A percentile compares a stretch with the other conserved stretches of the same genome.
These are phyloP conservation scores for Corymbia calophylla DNA, from an alignment of 441 rosid genomes.

Conservation along the genomic window DNA sequence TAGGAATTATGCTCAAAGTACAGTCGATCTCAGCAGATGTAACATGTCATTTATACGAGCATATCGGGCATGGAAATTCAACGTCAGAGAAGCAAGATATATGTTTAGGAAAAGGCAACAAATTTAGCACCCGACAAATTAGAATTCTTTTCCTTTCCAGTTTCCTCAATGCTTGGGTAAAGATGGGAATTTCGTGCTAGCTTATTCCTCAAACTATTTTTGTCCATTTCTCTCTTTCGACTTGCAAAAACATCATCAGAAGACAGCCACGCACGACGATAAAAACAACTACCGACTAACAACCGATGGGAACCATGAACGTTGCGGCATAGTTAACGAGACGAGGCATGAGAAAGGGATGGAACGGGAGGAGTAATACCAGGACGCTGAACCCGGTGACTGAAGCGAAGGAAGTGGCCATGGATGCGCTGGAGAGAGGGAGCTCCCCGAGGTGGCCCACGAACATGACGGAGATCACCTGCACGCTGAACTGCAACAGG, in stretches of 20 bases:
- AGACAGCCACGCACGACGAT: neutral
- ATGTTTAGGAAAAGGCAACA: neutral
- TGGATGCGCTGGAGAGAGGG: constrained; percentile 55
- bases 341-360: neutral
- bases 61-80: neutral
- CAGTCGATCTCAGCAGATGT: neutral
- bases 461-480: constrained; percentile 64
- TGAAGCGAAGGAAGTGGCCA: constrained; percentile 63
- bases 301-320: neutral
- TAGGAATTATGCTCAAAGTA: neutral
- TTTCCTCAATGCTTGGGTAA: neutral
- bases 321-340: neutral
- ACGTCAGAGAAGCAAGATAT: neutral
- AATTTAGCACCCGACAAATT: neutral
- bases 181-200: neutral
- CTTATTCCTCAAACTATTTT: neutral
- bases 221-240: neutral
- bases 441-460: constrained; percentile 69
- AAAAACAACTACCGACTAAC: neutral
- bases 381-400: constrained; percentile 62
- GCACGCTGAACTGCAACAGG: constrained; percentile 47
- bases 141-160: neutral
- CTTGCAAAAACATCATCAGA: neutral
- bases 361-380: neutral
- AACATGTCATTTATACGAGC: neutral